Base-by-base conservation (phyloP, 495 filamentous ascomycete species). In the Podospora pseudopauciseta region DNA sequence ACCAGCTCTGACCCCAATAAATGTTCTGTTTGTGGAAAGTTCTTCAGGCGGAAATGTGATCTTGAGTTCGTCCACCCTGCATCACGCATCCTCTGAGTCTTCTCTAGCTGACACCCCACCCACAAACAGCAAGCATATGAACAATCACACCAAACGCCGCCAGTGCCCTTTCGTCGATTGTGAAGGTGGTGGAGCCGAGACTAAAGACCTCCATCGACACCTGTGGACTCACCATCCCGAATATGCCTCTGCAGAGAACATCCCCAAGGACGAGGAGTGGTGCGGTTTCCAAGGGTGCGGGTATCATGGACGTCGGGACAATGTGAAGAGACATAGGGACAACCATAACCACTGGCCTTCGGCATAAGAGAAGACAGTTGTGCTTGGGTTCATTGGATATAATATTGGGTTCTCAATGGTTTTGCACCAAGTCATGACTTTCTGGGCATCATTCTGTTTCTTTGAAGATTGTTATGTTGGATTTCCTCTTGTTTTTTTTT, bases 131-230 rank as follows among this genome's bases (percentile, higher is more conserved):
- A 75, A 73, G 39, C 73, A 75, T 54, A 19, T 60, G 4, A 60
- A 73, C 16, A 75, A 71, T 11, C 73, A 75, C 63, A 23, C 0
- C 0, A 64, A 60, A 19, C 71, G 92, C 13, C 62, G 27, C 0
- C 0, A 30, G 3, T 75, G 73, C 60, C 26, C 65, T 1, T 16
- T 67, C 20, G 65, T 54, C 15, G 27, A 18, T 9, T 26, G 34
- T 3, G 0, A 27, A 2, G 30, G 39, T 0, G 63, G 67, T 60
- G 39, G 19, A 4, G 72, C 72, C 20, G 63, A 73, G 32, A 65
- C 0, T 0, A 71, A 70, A 13, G 73, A 75, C 54, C 65, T 70
- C 2, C 0, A 73, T 44, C 64, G 73, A 16, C 73, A 75, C 64
- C 65, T 71, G 28, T 75, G 73, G 73, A 16, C 65, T 0, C 2